phyloP scores from a whole-genome alignment of 2,329 filamentous ascomycete species.

The Thermothelomyces thermophilus region DNA sequence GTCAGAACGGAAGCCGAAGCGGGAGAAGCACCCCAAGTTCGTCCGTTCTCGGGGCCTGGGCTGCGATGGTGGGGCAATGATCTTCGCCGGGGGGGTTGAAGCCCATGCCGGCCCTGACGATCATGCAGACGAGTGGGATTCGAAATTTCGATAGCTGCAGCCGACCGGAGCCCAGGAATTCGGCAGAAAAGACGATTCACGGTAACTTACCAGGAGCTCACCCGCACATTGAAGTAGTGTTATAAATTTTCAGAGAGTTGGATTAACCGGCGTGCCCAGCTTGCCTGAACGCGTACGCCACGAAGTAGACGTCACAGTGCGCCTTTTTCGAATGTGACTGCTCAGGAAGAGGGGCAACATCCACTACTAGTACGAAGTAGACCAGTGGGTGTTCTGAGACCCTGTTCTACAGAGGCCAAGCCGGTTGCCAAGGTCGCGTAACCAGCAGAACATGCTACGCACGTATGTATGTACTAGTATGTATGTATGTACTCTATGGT shows the following conservation, averaged over 20 bases:
- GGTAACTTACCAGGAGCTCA: too few species aligned
- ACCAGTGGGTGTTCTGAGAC: neutral
- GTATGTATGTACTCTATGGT: constrained; percentile 4
- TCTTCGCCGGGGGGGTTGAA: constrained; percentile 4
- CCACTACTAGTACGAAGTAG: neutral
- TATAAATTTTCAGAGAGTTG: too few species aligned
- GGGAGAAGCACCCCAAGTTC: neutral
- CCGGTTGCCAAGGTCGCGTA: constrained; percentile 8
- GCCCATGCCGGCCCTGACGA: constrained; percentile 12
- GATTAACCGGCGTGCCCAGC: too few species aligned
- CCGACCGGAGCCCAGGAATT: neutral
- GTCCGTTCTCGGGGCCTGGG: neutral
- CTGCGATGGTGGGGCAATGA: constrained; percentile 2
- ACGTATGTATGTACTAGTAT: constrained; percentile 7
- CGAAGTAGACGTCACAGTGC: too few species aligned
- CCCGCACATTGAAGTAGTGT: too few species aligned
- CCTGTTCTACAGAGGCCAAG: neutral
- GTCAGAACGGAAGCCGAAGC: neutral
- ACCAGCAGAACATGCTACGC: constrained; percentile 5
- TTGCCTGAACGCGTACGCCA: too few species aligned
- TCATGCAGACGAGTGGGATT: constrained; percentile 12
- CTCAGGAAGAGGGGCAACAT: neutral
- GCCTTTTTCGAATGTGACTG: too few species aligned
- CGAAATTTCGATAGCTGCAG: constrained; percentile 7
- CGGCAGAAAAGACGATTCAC: neutral